Conservation (phyloP, 2,329 filamentous ascomycete genomes). For the Ceratocystis harringtonii region DNA sequence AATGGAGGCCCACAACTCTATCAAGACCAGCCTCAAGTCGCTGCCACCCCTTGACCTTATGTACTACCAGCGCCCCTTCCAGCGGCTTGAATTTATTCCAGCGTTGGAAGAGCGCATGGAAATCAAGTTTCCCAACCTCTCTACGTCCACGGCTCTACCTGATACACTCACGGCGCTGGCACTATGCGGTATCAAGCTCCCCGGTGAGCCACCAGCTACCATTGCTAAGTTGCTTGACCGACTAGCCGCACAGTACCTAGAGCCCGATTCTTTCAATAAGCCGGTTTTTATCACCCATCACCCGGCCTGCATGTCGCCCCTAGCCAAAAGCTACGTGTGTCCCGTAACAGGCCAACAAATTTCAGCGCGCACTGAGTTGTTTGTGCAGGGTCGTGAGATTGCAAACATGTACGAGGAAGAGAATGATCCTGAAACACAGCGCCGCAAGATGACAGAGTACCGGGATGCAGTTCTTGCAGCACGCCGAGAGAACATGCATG, state of each 20-base stretch:
- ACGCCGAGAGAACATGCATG: conserved; percentile 22
- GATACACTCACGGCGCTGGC: conserved; percentile 38
- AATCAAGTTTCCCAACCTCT: conserved; percentile 49
- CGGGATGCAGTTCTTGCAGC: conserved; percentile 21
- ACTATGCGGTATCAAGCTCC: conserved; percentile 48
- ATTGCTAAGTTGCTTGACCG: conserved; percentile 62
- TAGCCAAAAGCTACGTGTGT: conserved; percentile 74
- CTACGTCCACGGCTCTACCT: conserved; percentile 37
- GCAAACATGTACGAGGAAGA: conserved; percentile 98
- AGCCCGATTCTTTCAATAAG: conserved; percentile 49
- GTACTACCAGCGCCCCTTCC: conserved; percentile 40
- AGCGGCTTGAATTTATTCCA: conserved; percentile 66
- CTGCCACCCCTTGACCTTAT: conserved; percentile 35
- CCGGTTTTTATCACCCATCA: conserved; percentile 84
- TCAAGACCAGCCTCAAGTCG: conserved; percentile 31
- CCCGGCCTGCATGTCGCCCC: conserved; percentile 76
- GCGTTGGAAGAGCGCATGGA: conserved; percentile 56
- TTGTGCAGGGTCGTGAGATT: conserved; percentile 64
- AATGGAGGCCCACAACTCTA: conserved; percentile 33
- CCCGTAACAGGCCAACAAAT: conserved; percentile 53
- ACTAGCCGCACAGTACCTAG: conserved; percentile 61
- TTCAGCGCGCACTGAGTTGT: conserved; percentile 72
- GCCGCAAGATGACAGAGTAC: conserved; percentile 59
- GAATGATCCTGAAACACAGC: conserved; percentile 78
- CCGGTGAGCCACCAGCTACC: conserved; percentile 46